Base-by-base conservation (phyloP, 805 yeast genomes). In the Tetrapisispora namnaoensis region DNA sequence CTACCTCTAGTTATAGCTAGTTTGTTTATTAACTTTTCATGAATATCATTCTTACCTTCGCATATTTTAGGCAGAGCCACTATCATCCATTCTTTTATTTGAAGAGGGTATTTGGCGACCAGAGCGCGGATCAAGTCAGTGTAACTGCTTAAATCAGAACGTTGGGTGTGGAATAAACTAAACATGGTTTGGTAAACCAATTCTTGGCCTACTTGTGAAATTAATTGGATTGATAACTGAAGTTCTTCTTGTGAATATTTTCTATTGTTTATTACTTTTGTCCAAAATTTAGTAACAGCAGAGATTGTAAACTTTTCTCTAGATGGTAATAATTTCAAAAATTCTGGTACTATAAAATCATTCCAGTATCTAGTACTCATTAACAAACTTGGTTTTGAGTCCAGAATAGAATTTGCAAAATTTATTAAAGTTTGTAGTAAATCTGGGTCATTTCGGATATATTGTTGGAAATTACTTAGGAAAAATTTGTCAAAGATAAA, bases 1-100 rank as follows among this genome's bases (percentile, higher is more conserved):
- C 77, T 77, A 2, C 90, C 90, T 57, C 88, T 73, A 0, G 88
- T 82, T 1, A 81, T 51, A 63, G 79, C 58, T 30, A 84, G 55
- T 58, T 79, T 81, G 53, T 75, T 79, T 20, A 79, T 60, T 45
- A 82, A 77, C 5, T 70, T 55, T 9, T 73, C 78, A 46, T 72
- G 69, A 54, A 61, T 32, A 42, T 56, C 35, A 64, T 55, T 42
- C 53, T 62, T 48, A 30, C 44, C 44, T 59, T 62, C 55, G 44
- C 61, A 30, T 55, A 67, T 16, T 37, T 53, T 57, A 13, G 67
- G 66, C 30, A 65, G 43, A 1, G 52, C 54, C 2, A 50, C 49
- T 38, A 54, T 50, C 51, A 79, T 45, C 86, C 87, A 79, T 3
- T 45, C 53, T 53, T 76, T 78, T 50, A 73, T 70, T 30, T 70